Evolutionary conservation across 2,329 filamentous ascomycete species (phyloP), one percentile per base, ranked within the genome.

Genomic region (Diplocarpon rosae): DNA sequence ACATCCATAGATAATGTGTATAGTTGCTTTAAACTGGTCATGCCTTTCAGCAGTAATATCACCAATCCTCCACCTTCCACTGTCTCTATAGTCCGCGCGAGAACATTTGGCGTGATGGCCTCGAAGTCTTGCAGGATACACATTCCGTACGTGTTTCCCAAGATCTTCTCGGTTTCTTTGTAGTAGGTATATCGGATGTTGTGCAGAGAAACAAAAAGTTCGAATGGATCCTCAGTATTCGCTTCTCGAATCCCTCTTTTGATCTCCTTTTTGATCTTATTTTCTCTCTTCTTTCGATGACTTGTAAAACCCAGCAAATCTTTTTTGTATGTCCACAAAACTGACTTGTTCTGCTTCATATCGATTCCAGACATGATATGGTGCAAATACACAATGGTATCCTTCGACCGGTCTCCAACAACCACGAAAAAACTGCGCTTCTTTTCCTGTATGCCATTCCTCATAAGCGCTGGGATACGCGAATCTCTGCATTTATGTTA

Each of bases 181-280:
- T 98, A 98, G 73, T 95, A 98, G 46, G 92, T 87, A 75, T 98
- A 98, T 65, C 92, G 85, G 63, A 98, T 95, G 65, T 95, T 88
- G 69, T 96, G 85, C 46, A 95, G 80, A 47, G 88, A 92, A 57
- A 96, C 83, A 67, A 96, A 98, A 43, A 96, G 77, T 68, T 98
- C 92, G 69, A 98, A 98, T 0, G 92, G 85, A 62, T 98, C 92
- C 62, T 94, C 87, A 43, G 80, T 76, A 65, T 98, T 95, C 51
- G 85, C 78, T 65, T 98, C 92, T 60, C 93, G 79, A 54, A 89
- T 87, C 36, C 92, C 92, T 58, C 88, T 78, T 70, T 94, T 95
- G 65, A 98, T 87, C 61, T 98, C 92, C 66, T 90, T 95, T 70
- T 95, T 95, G 65, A 98, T 95, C 71, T 95, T 98, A 60, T 82